Conservation (phyloP, 805 yeast genomes). For the Saccharomycopsis fibuligera region DNA sequence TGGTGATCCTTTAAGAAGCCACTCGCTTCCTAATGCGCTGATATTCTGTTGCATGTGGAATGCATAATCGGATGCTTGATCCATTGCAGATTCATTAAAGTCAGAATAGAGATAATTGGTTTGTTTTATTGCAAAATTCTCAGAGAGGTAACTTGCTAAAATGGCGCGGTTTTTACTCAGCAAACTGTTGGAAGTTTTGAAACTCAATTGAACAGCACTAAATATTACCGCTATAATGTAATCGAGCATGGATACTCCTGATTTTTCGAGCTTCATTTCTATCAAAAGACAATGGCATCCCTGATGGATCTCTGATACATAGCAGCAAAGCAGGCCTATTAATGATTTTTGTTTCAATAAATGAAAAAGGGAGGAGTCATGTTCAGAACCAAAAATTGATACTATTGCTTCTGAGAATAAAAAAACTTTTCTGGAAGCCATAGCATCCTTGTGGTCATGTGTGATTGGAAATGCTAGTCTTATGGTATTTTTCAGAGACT, state of each 20-base stretch:
- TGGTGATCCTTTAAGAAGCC: conserved; percentile 39
- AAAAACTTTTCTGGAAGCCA: conserved; percentile 22
- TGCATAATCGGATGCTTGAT: conserved; percentile 41
- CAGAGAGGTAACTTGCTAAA: conserved; percentile 41
- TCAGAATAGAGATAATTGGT: conserved; percentile 41
- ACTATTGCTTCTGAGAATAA: conserved; percentile 31
- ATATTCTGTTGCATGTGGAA: conserved; percentile 35
- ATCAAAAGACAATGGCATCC: too few species aligned
- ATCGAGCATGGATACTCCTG: too few species aligned
- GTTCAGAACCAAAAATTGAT: too few species aligned
- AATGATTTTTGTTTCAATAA: too few species aligned
- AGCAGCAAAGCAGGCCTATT: too few species aligned
- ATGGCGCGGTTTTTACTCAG: neutral
- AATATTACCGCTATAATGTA: too few species aligned
- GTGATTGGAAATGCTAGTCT: conserved; percentile 43
- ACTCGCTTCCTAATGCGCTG: conserved; percentile 27
- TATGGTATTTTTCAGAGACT: conserved; percentile 28
- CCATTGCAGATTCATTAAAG: conserved; percentile 33
- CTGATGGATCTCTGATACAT: too few species aligned
- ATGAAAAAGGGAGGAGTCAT: too few species aligned
- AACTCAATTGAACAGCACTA: neutral
- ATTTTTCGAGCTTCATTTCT: too few species aligned
- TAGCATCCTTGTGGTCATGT: neutral
- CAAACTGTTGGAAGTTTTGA: neutral
- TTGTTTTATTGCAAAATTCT: conserved; percentile 40